Evolutionary conservation across 306 rosid species (phyloP), one percentile per base, ranked within the genome.

Genomic region (Lupinus albus): DNA sequence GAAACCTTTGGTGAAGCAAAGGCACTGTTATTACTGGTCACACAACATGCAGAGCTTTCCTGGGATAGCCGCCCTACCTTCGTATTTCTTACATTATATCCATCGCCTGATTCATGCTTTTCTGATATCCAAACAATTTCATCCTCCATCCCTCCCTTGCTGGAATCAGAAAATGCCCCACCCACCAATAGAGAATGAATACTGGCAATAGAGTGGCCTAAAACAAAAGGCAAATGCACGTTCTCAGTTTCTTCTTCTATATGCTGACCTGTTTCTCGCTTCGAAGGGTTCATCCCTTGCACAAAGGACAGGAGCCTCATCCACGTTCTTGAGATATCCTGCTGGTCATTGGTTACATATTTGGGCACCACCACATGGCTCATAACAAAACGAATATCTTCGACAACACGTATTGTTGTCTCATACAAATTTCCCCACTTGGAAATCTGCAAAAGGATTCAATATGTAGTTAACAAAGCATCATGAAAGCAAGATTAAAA

Each of bases 351-450:
- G 68, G 87, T 90, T 66, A 86, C 84, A 64, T 81, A 88, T 80
- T 78, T 83, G 64, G 95, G 84, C 56, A 94, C 97, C 72, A 53
- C 70, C 61, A 78, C 76, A 76, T 94, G 99, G 73, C 95, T 87
- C 99, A 94, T 82, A 42, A 88, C 97, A 87, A 94, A 94, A 48
- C 96, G 87, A 81, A 94, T 80, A 85, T 94, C 99, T 78, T 94
- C 97, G 78, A 86, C 70, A 61, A 91, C 91, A 30, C 99, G 97
- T 61, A 86, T 33, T 12, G 97, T 90, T 38, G 87, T 78, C 20
- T 90, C 92, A 48, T 79, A 78, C 83, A 85, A 81, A 68, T 66
- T 72, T 68, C 73, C 84, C 89, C 87, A 94, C 80, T 33, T 86
- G 45, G 81, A 55, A 79, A 87, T 85, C 99, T 94, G 79, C 62